Conservation (phyloP, 345 rosid genomes). For the Ceriops decandra region DNA sequence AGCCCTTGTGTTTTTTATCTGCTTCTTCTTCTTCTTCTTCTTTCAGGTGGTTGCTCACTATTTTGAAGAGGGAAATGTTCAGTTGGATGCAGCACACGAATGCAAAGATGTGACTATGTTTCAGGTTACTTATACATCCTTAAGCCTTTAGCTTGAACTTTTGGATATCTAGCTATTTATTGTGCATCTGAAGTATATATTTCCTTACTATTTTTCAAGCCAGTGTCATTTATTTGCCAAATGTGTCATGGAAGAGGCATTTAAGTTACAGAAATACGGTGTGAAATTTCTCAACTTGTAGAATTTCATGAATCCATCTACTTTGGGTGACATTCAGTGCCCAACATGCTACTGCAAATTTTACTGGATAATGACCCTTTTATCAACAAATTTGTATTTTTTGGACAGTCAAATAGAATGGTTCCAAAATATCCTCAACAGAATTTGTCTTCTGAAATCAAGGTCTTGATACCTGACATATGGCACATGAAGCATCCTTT, state of each 20-base stretch:
- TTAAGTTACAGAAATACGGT: background rate
- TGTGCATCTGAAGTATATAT: no score
- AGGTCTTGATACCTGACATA: no score
- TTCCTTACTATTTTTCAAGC: no score
- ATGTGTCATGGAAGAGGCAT: background rate
- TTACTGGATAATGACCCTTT: background rate
- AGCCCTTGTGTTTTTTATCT: background rate
- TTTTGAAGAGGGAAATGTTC: constrained; percentile 99
- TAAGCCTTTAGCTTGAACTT: background rate
- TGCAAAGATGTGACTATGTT: background rate
- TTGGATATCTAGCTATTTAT: no score
- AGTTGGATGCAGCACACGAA: constrained; percentile 70
- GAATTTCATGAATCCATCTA: background rate
- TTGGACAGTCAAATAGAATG: no score
- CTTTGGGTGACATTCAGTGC: background rate
- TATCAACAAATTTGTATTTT: no score
- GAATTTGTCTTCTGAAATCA: no score
- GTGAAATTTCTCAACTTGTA: constrained; percentile 1
- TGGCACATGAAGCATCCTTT: no score
- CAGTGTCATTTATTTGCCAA: background rate
- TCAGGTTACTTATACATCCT: background rate
- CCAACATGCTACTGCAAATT: background rate
- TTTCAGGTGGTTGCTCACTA: constrained; percentile 92
- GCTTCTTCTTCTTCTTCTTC: background rate
- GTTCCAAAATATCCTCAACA: no score